Percentiles rank a stretch among this genome's conserved stretches.
Conservation (phyloP, 768 basidiomycete species). For the Aureoboletus auriporus region DNA sequence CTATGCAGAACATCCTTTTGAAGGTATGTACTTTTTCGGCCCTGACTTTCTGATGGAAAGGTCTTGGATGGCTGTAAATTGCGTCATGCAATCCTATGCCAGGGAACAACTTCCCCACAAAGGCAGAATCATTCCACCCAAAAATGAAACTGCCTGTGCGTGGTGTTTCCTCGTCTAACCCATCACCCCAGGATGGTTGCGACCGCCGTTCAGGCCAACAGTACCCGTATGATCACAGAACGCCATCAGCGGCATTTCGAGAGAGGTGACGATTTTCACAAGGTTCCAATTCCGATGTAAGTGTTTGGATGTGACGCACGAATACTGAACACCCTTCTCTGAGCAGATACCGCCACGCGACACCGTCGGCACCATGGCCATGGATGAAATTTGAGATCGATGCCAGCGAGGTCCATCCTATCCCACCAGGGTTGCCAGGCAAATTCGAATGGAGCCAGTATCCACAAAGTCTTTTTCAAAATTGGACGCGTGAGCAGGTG, state of each 20-base stretch:
- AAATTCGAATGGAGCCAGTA: constrained; percentile 34
- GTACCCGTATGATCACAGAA: neutral
- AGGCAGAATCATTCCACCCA: too few species aligned
- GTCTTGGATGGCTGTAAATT: neutral
- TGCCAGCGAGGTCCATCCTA: neutral
- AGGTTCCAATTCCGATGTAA: constrained; percentile 21
- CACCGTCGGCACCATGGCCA: constrained; percentile 39
- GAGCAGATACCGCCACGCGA: constrained; percentile 31
- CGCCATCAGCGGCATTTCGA: neutral
- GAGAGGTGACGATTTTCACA: constrained; percentile 1
- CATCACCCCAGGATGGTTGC: constrained; percentile 5
- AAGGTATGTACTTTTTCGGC: constrained; percentile 3
- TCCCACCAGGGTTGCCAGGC: neutral
- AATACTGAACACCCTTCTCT: neutral
- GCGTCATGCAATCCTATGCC: neutral
- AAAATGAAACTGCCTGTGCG: too few species aligned
- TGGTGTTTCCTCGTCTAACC: too few species aligned
- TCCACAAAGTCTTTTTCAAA: constrained; percentile 48
- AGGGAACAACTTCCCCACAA: neutral
- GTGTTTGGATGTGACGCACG: neutral
- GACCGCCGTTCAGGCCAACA: neutral
- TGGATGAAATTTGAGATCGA: constrained; percentile 31
- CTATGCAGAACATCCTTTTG: constrained; percentile 12
- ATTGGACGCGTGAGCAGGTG: constrained; percentile 49
- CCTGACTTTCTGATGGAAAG: constrained; percentile 15